Conservation (phyloP, 345 rosid species). For the Kernera saxatilis region DNA sequence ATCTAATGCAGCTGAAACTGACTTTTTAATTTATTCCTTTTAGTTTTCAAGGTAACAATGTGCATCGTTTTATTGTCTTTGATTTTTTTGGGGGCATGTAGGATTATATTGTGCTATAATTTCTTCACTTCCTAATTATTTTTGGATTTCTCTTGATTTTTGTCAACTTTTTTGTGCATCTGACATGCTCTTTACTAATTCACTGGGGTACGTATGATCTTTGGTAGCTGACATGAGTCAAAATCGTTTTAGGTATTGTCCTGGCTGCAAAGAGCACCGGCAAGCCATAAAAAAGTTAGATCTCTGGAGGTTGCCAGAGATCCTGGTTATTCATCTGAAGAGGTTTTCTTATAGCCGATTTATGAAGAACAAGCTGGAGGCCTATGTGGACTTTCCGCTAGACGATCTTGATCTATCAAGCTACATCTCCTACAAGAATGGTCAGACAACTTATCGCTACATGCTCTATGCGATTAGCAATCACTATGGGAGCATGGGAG, state of each 20-base stretch:
- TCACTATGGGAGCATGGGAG: constrained; percentile 97
- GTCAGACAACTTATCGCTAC: constrained; percentile 51
- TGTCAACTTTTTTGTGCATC: not conserved
- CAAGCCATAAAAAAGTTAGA: constrained; percentile 96
- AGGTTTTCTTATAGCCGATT: constrained; percentile 88
- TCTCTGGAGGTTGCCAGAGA: constrained; percentile 96
- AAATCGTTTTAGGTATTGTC: constrained; percentile 71
- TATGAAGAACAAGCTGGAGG: constrained; percentile 88
- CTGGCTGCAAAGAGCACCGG: constrained; percentile 76
- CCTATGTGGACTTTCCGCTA: constrained; percentile 84
- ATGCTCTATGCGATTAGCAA: constrained; percentile 93
- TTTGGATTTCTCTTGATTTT: not conserved
- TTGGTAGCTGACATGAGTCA: constrained; percentile 15
- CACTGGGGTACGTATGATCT: not conserved
- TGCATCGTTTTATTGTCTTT: not conserved
- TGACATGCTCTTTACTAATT: not conserved
- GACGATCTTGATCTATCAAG: constrained; percentile 82
- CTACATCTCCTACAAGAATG: constrained; percentile 56
- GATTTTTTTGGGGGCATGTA: not conserved
- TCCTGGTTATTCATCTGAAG: constrained; percentile 87
- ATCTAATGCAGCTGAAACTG: not conserved
- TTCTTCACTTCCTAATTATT: not conserved
- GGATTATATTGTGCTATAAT: not conserved
- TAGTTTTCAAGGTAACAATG: not conserved
- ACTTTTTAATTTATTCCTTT: not conserved